A percentile compares a stretch with the other conserved stretches of the same genome.
Evolutionary conservation across 129 eudicot genomes (phyloP).

Genomic region (Flaveria robusta): DNA sequence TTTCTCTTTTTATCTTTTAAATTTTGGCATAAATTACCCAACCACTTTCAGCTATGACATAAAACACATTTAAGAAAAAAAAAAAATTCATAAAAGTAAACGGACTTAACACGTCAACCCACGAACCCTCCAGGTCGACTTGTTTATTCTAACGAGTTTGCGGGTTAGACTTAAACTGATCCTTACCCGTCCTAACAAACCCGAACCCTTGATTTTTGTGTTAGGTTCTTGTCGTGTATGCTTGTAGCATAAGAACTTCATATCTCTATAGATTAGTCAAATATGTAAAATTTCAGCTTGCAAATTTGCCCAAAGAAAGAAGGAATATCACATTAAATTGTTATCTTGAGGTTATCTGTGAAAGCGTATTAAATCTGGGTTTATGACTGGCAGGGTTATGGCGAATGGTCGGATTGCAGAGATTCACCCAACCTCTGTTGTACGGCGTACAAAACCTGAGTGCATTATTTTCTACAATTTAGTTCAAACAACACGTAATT

Average conservation of each 20-base stretch:
- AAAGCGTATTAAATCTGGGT: neutral
- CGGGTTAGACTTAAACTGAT: neutral
- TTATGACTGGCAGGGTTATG: constrained; percentile 65
- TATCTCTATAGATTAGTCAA: no score
- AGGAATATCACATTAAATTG: neutral
- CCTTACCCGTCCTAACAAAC: neutral
- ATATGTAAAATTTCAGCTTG: neutral
- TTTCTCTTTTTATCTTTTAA: no score
- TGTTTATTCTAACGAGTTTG: neutral
- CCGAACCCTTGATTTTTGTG: neutral
- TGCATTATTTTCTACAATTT: constrained; percentile 75
- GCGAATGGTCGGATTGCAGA: constrained; percentile 78
- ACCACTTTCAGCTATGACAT: neutral
- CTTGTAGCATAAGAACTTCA: no score
- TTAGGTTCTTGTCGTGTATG: no score
- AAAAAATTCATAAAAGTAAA: no score
- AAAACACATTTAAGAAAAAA: neutral
- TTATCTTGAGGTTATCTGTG: neutral
- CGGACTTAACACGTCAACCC: neutral
- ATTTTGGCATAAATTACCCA: neutral
- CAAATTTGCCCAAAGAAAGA: constrained; percentile 10
- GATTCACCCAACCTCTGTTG: constrained; percentile 82
- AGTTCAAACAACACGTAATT: constrained; percentile 74
- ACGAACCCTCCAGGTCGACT: neutral
- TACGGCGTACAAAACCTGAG: constrained; percentile 71